Evolutionary conservation across 768 basidiomycete genomes (phyloP).

Genomic region (Hortiboletus flavorubellus): DNA sequence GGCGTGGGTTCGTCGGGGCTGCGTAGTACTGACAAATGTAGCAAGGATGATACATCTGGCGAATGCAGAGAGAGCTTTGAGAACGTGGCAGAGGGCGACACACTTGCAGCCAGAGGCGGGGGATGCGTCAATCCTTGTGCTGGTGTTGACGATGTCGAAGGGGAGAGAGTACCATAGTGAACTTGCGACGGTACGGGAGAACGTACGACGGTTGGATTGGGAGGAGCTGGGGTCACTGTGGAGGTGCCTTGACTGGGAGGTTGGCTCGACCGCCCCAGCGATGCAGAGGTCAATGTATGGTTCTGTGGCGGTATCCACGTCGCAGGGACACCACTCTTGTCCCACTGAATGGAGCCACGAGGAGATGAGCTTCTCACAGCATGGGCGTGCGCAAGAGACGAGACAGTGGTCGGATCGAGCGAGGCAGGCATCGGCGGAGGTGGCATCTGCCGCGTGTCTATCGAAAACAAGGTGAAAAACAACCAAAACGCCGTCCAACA

Average conservation of each 20-base stretch:
- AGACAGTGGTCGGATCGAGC: slow-evolving; percentile 39
- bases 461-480: not conserved
- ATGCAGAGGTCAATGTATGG: not conserved
- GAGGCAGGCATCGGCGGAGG: slow-evolving; percentile 49
- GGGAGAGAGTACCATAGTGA: not conserved
- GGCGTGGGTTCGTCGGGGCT: slow-evolving; percentile 5
- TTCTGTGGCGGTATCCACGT: slow-evolving; percentile 11
- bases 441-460: slow-evolving; percentile 44
- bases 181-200: not conserved
- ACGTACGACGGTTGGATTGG: not conserved
- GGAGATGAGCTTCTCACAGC: slow-evolving; percentile 19
- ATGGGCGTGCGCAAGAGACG: slow-evolving; percentile 26
- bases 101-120: slow-evolving; percentile 6
- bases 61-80: slow-evolving; percentile 49
- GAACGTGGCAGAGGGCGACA: slow-evolving; percentile 48
- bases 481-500: not conserved
- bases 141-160: not conserved
- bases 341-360: slow-evolving; percentile 12
- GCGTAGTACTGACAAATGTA: slow-evolving; percentile 10
- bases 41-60: slow-evolving; percentile 22
- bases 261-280: slow-evolving; percentile 6
- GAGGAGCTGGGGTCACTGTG: not conserved
- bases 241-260: not conserved
- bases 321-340: slow-evolving; percentile 13
- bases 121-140: not conserved